Evolutionary conservation across 257 asterid genomes (phyloP), one percentile per base, ranked within the genome.

Genomic region (Nicotiana tomentosiformis): DNA sequence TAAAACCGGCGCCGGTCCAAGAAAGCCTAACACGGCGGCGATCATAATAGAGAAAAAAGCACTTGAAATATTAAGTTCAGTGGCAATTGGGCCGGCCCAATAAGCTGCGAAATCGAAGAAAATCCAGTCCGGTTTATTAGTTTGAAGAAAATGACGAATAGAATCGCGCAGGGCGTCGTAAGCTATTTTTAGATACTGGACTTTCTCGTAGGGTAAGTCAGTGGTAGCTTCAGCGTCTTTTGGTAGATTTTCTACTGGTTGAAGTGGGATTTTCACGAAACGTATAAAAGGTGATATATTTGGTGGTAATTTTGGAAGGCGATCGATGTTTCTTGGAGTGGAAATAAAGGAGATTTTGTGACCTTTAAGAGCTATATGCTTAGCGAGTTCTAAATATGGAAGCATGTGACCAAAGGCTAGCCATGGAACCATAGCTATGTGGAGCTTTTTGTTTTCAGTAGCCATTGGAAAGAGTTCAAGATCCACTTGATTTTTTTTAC

Each of bases 361-460:
- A 57, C 93, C 93, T 81, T 82, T 89, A 55, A 39, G 82, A n/a
- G 92, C 91, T 0, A 89, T 67, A 84, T 79, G 84, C 86, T 90
- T 92, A 82, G 93, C 77, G 11, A 90, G 90, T 35, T 87, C 88
- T 30, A 87, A 35, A 83, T 1, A 89, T 9, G 94, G 96, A 46
- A 87, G 83, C 23, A 92, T 88, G 86, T 90, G 95, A 8, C 95
- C 93, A 60, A 92, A 91, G 68, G 91, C 96, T 0, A 92, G 86
- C 96, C 96, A 90, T 80, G 96, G 94, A 74, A 87, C 85, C 91
- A 92, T 78, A 0, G 58, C 92, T 10, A 91, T 49, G 86, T 90
- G 93, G 4, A 91, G 74, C 65, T 82, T 77, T 7, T 43, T 7
- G 4, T 58, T 18, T 58, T 58, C 64, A 58, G 11, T 18, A 18